Evolutionary conservation across 2,329 filamentous ascomycete genomes (phyloP).

Genomic region (Trichoderma endophyticum): DNA sequence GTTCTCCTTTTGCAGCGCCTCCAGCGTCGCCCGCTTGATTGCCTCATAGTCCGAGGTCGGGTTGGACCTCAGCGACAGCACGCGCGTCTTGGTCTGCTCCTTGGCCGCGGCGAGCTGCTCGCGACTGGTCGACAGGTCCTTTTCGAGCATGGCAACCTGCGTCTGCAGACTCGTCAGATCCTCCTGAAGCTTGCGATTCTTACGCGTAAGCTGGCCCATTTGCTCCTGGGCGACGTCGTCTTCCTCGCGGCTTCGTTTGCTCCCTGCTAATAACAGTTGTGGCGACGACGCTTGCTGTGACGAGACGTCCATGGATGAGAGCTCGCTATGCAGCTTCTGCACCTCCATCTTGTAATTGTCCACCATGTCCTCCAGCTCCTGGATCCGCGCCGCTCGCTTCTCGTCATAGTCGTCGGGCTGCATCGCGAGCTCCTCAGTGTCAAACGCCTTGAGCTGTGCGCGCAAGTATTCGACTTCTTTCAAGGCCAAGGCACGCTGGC

Average conservation of each 20-base stretch:
- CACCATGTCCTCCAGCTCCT: slow-evolving; percentile 79
- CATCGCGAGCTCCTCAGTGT: slow-evolving; percentile 84
- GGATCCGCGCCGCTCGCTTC: slow-evolving; percentile 68
- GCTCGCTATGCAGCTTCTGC: slow-evolving; percentile 67
- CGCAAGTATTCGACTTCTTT: slow-evolving; percentile 95
- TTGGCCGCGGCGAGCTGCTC: slow-evolving; percentile 68
- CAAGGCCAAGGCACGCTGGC: slow-evolving; percentile 78
- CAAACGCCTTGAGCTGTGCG: slow-evolving; percentile 84
- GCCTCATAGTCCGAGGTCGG: slow-evolving; percentile 83
- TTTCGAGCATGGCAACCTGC: slow-evolving; percentile 66
- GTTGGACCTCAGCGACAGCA: slow-evolving; percentile 86
- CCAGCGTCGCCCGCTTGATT: slow-evolving; percentile 77
- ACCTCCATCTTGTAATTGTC: slow-evolving; percentile 84
- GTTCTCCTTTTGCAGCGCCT: slow-evolving; percentile 78
- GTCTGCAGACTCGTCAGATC: slow-evolving; percentile 68
- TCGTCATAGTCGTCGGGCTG: slow-evolving; percentile 76
- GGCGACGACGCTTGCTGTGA: slow-evolving; percentile 19
- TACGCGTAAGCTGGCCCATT: slow-evolving; percentile 78
- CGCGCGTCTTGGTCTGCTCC: slow-evolving; percentile 70
- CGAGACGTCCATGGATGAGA: slow-evolving; percentile 60
- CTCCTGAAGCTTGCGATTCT: slow-evolving; percentile 81
- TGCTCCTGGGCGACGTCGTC: slow-evolving; percentile 65
- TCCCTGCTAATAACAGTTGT: slow-evolving; percentile 37
- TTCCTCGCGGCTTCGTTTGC: slow-evolving; percentile 63
- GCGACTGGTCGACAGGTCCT: slow-evolving; percentile 68